Conservation (phyloP, 345 rosid genomes). For the Raphanus raphanistrum region DNA sequence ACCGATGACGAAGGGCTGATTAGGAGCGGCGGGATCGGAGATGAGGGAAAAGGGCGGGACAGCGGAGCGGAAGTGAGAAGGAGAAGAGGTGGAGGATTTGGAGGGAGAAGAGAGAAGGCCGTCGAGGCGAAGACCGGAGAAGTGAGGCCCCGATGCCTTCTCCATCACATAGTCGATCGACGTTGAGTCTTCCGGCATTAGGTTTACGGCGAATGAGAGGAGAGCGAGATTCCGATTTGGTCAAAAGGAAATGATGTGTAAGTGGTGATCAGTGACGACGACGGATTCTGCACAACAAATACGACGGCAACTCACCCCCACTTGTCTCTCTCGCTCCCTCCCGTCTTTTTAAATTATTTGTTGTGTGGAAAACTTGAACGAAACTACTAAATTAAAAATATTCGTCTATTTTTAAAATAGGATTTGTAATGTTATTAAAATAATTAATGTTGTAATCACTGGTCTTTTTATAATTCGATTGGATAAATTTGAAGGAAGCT, state of each 20-base stretch:
- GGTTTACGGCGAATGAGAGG: not conserved
- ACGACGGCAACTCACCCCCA: constrained; percentile 16
- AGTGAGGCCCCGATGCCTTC: constrained; percentile 97
- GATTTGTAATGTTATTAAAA: not conserved
- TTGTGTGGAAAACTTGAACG: not conserved
- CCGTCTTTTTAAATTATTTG: constrained; percentile 26
- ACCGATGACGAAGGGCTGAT: constrained; percentile 92
- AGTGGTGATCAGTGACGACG: constrained; percentile 37
- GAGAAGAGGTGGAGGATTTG: constrained; percentile 46
- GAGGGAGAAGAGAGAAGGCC: constrained; percentile 64
- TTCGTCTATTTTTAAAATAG: not conserved
- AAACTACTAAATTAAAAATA: not conserved
- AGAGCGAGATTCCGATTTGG: constrained; percentile 15
- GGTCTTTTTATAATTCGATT: not conserved
- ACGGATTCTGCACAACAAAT: constrained; percentile 18
- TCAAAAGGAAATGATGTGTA: not conserved
- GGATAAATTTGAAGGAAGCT: not conserved
- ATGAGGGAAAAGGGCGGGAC: constrained; percentile 19
- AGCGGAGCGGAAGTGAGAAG: constrained; percentile 38
- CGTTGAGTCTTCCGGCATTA: constrained; percentile 57
- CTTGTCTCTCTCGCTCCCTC: constrained; percentile 26
- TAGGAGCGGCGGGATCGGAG: constrained; percentile 44
- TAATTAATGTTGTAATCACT: not conserved
- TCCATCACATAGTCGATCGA: constrained; percentile 90
- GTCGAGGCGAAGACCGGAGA: constrained; percentile 94